Percentiles rank a stretch among this genome's conserved stretches.
Conservation (phyloP, 2,329 filamentous ascomycete species). For the Alternaria triticimaculans region DNA sequence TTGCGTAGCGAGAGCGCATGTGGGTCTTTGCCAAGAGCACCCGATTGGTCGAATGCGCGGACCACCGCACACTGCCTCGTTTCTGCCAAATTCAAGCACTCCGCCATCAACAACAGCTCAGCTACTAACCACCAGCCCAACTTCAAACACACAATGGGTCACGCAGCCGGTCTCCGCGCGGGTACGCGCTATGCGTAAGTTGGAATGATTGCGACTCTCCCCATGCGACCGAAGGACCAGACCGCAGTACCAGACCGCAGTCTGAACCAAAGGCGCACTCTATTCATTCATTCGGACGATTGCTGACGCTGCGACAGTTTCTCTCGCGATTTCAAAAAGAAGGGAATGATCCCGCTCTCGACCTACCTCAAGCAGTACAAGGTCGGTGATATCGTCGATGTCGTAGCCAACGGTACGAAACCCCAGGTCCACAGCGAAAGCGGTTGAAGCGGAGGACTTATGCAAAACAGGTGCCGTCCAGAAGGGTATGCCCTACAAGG, state of each 20-base stretch:
- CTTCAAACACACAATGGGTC: constrained; percentile 58
- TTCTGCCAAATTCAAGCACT: background rate
- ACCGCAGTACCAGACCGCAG: background rate
- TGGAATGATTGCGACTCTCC: background rate
- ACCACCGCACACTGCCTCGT: constrained; percentile 7
- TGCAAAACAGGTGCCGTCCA: constrained; percentile 45
- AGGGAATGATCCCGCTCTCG: constrained; percentile 89
- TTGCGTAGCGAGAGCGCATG: background rate
- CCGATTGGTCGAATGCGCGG: background rate
- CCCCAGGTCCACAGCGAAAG: constrained; percentile 26
- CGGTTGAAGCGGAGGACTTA: constrained; percentile 22
- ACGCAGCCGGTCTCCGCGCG: constrained; percentile 56
- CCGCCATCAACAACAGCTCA: constrained; percentile 9
- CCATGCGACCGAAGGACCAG: background rate
- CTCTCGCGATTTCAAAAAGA: constrained; percentile 91
- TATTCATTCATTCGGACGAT: background rate
- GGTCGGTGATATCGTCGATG: constrained; percentile 98
- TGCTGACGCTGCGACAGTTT: constrained; percentile 59
- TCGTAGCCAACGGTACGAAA: constrained; percentile 96
- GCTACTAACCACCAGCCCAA: constrained; percentile 28
- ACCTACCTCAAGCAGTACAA: constrained; percentile 96
- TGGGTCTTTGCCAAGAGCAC: background rate
- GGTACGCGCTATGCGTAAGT: constrained; percentile 53
- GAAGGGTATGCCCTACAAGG: constrained; percentile 91
- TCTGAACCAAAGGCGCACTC: background rate